These are phyloP conservation scores for Colletotrichum brevisporum DNA, from an alignment of 2,329 filamentous ascomycete genomes.

Conservation along the genomic window DNA sequence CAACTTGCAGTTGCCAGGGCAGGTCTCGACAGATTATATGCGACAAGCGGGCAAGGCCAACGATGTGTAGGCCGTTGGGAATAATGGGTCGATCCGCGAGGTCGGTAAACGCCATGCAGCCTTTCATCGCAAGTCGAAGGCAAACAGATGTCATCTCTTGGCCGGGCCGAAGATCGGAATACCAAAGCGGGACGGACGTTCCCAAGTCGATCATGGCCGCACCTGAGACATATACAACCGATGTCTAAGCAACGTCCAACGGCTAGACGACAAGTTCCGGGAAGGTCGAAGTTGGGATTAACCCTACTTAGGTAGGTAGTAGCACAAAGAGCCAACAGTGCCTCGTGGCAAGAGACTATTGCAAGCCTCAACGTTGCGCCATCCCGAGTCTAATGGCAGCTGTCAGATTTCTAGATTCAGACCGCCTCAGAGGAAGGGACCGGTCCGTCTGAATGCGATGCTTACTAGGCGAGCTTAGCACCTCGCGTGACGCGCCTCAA, in stretches of 20 bases:
- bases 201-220: not conserved
- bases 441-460: not conserved
- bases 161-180: slow-evolving; percentile 30
- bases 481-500: slow-evolving; percentile 28
- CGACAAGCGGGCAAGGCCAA: not conserved
- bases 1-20: not conserved
- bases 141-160: not conserved
- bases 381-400: slow-evolving; percentile 26
- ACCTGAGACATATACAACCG: slow-evolving; percentile 7
- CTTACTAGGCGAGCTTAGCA: not conserved
- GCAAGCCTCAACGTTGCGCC: slow-evolving; percentile 23
- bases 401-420: slow-evolving; percentile 17
- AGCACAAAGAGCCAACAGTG: not conserved
- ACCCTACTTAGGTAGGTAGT: not conserved
- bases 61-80: too few relatives aligned
- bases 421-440: not conserved
- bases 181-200: slow-evolving; percentile 13
- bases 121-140: slow-evolving; percentile 6
- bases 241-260: not conserved
- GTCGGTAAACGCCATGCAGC: not conserved
- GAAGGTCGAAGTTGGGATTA: slow-evolving; percentile 13
- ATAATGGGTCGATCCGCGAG: not conserved
- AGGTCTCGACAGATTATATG: not conserved
- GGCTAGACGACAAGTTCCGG: too few relatives aligned
- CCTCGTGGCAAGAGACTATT: slow-evolving; percentile 7